Evolutionary conservation across 78 protist species (phyloP).

Genomic region (Dictyostelium citrinum): DNA sequence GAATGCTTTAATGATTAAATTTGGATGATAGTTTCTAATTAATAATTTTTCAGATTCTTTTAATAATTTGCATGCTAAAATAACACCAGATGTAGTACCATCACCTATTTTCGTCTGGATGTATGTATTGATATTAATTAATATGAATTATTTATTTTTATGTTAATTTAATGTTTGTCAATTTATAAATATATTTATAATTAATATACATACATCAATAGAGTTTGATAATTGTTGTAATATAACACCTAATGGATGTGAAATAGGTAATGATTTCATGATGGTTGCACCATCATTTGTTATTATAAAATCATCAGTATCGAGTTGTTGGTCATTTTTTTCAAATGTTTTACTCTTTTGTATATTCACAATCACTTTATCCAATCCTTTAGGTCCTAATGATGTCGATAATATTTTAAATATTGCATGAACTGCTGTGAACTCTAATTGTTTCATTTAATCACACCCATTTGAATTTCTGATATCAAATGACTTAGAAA

Average conservation of each 20-base stretch:
- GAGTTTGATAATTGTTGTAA: conserved; percentile 35
- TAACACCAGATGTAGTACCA: conserved; percentile 64
- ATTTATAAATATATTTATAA: background rate
- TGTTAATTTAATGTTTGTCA: background rate
- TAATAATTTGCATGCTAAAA: conserved; percentile 40
- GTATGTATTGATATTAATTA: background rate
- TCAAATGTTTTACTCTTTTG: background rate
- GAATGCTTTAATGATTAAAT: conserved; percentile 5
- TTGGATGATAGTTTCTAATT: conserved; percentile 26
- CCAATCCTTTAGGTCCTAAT: conserved; percentile 69
- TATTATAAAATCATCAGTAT: conserved; percentile 7
- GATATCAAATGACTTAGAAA: too few species aligned
- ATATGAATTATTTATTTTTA: too few species aligned
- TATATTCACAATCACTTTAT: conserved; percentile 22
- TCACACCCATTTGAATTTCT: too few species aligned
- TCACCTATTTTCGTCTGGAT: conserved; percentile 35
- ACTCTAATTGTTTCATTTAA: conserved; percentile 14
- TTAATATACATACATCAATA: conserved; percentile 2
- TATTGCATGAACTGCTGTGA: conserved; percentile 23
- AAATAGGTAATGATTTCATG: background rate
- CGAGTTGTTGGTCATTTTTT: background rate
- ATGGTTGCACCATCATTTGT: conserved; percentile 76
- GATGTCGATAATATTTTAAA: conserved; percentile 53
- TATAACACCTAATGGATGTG: conserved; percentile 27
- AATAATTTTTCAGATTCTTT: conserved; percentile 3